Evolutionary conservation across 2,329 filamentous ascomycete species (phyloP), one percentile per base, ranked within the genome.

Genomic region (Hypocreales sp.): DNA sequence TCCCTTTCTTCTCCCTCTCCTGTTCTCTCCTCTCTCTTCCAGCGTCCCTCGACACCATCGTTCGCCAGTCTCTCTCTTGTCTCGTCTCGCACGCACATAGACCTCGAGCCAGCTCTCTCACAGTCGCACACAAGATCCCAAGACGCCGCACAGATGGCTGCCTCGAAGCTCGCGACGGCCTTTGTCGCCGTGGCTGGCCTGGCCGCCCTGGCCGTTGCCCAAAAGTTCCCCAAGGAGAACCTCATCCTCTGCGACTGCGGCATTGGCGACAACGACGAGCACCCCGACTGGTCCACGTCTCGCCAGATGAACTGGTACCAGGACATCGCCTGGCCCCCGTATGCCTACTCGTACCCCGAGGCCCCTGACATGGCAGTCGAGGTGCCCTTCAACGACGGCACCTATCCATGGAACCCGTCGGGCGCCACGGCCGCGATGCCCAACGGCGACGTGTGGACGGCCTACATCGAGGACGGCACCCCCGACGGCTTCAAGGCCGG

Each of bases 261-360:
- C 17, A 56, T 57, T 29, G 55, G 55, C 5, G 48, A 55, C 31
- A 55, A 58, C 37, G 40, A 46, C n/a, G 42, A 45, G 6, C 49
- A 57, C 22, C 39, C 45, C 8, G 44, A 41, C 19, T 58, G 54
- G 54, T 58, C 54, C 6, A 58, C 55, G 5, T 58, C 54, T 24
- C 54, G 54, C 22, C 54, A 58, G 36, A 51, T 58, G 39, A 57
- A 58, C 34, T 58, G 55, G 55, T 58, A 58, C 29, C 29, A 49
- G 24, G 45, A 54, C 8, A 45, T 56, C 23, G 31, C 40, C 19
- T 58, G 54, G 54, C 47, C 52, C 10, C 37, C 40, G 4, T 43
- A 44, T 17, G 47, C 42, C 20, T 46, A 46, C 17, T 37, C 41
- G 9, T 52, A 53, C 20, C 53, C 53, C 8, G 40, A 44, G 10